Evolutionary conservation across 768 basidiomycete genomes (phyloP), one percentile per base, ranked within the genome.

Genomic region (Candolleomyces aberdarensis): DNA sequence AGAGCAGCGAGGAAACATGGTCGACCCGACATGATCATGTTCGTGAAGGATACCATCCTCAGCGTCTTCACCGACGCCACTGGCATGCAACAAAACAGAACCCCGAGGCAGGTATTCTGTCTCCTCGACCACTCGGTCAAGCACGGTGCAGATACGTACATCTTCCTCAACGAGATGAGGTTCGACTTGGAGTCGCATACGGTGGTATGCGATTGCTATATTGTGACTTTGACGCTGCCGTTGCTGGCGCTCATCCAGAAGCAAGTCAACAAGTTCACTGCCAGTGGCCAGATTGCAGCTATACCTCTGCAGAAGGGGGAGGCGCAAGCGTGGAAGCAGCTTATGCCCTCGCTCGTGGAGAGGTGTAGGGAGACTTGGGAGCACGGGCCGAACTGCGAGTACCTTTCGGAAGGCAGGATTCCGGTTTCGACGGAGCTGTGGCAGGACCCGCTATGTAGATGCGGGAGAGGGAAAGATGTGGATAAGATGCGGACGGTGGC

Each of bases 101-200:
- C 32, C 2, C 26, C 14, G 22, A 48, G n/a, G 47, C 32, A 32
- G 20, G 46, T 57, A 10, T 61, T 61, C 56, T 39, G 29, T 14
- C 55, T 61, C 47, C 17, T 46, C 11, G 55, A 56, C 22, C 39
- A 61, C 4, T 13, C 47, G 40, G 40, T 36, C 44, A 61, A 57
- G 8, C 41, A 61, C 39, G 36, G 55, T 26, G 4, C 32, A 9
- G 60, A 82, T 57, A 76, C 80, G 0, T 22, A 85, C 26, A 67
- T 87, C 49, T 78, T 86, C 63, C 64, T 86, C 59, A 74, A 76
- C 40, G 67, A 70, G 22, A 67, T 86, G 46, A 75, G 80, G 5
- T 71, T 81, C 36, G 85, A 87, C 62, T 57, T 82, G 10, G 67
- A 73, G 1, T 77, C 80, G 0, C 78, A 83, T 63, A 84, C 84